Evolutionary conservation across 176 grass and related monocot genomes (phyloP).

Genomic region (Oryza meyeriana): DNA sequence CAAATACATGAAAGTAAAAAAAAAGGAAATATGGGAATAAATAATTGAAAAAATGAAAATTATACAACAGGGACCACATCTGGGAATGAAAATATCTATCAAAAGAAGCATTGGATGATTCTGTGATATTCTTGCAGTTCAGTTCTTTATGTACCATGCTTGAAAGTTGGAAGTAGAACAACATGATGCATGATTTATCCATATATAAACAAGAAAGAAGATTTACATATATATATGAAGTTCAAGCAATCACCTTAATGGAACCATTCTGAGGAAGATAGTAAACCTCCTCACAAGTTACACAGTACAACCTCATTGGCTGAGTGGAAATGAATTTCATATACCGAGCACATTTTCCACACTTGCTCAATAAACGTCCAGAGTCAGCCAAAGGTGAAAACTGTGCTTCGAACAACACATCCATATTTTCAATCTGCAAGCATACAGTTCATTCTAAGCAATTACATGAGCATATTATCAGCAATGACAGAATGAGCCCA

Average conservation of each 20-base stretch:
- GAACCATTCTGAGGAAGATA: slow-evolving; percentile 95
- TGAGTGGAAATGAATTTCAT: slow-evolving; percentile 95
- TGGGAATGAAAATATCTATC: slow-evolving; percentile 1
- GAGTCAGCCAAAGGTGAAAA: slow-evolving; percentile 96
- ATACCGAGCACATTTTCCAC: slow-evolving; percentile 89
- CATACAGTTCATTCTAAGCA: slow-evolving; percentile 31
- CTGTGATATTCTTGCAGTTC: background rate
- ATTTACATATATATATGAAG: background rate
- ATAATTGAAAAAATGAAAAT: background rate
- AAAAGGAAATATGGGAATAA: background rate
- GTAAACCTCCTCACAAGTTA: slow-evolving; percentile 96
- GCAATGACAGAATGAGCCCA: background rate
- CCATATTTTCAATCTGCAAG: slow-evolving; percentile 97
- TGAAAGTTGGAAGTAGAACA: slow-evolving; percentile 7
- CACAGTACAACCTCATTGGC: slow-evolving; percentile 82
- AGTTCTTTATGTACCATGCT: background rate
- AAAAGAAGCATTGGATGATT: background rate
- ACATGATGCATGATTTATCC: background rate
- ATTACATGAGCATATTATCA: background rate
- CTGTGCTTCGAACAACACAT: slow-evolving; percentile 96
- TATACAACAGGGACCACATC: background rate
- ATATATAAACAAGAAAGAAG: slow-evolving; percentile 3
- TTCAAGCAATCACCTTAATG: slow-evolving; percentile 69
- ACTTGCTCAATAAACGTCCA: slow-evolving; percentile 88
- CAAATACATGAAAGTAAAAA: background rate